Evolutionary conservation across 305 asterid genomes (phyloP).

Genomic region (Solanum hybrid): DNA sequence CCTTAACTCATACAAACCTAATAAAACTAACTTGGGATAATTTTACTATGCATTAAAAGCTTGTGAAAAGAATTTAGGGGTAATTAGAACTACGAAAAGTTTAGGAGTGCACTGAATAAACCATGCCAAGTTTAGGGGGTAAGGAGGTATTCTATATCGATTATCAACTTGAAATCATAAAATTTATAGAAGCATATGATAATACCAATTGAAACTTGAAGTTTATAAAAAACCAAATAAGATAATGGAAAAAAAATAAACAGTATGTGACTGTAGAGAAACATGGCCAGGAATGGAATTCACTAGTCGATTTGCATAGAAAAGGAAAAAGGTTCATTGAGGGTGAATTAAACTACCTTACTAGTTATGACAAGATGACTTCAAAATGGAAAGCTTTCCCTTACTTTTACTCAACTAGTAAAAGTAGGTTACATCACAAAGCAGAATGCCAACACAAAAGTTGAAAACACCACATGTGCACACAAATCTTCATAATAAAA

Average conservation of each 20-base stretch:
- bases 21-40: background rate
- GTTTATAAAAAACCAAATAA: background rate
- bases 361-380: background rate
- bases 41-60: background rate
- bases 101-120: background rate
- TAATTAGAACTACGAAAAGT: background rate
- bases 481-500: background rate
- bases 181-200: background rate
- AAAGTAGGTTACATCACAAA: conserved; percentile 4
- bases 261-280: background rate
- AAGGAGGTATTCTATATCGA: background rate
- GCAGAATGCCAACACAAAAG: background rate
- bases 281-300: background rate
- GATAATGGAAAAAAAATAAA: background rate
- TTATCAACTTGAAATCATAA: background rate
- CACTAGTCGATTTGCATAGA: background rate
- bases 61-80: background rate
- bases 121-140: background rate
- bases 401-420: background rate
- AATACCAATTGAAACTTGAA: background rate
- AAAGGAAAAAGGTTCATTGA: background rate
- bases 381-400: background rate
- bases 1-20: background rate
- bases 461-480: conserved; percentile 7
- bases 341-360: background rate